A percentile compares a stretch with the other conserved stretches of the same genome.
Evolutionary conservation across 2,329 filamentous ascomycete genomes (phyloP).

Genomic region (Aspergillus pseudonomiae): DNA sequence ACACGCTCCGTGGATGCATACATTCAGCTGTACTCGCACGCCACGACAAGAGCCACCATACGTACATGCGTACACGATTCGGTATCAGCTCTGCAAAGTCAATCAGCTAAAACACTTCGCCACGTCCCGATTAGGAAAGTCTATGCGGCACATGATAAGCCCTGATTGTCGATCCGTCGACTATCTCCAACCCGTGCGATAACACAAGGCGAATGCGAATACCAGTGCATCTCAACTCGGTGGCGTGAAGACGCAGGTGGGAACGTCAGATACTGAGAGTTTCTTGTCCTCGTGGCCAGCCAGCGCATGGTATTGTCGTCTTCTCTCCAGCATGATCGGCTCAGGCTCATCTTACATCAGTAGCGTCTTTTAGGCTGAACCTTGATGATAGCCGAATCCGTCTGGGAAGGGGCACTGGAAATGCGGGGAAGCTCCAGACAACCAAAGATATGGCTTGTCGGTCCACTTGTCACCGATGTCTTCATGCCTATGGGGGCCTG

Average conservation of each 20-base stretch:
- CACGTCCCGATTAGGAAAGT: conserved; percentile 10
- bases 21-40: background rate
- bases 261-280: background rate
- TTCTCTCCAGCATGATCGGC: background rate
- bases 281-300: background rate
- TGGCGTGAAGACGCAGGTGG: background rate
- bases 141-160: conserved; percentile 8
- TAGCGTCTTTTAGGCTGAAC: background rate
- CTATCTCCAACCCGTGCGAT: background rate
- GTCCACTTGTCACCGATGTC: background rate
- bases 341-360: background rate
- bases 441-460: background rate
- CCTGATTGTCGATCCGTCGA: conserved; percentile 9
- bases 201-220: background rate
- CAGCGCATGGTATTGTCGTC: background rate
- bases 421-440: conserved; percentile 2
- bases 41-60: background rate
- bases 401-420: background rate
- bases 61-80: background rate
- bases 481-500: background rate
- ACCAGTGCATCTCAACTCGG: background rate
- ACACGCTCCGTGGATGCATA: background rate
- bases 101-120: background rate
- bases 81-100: background rate
- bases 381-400: background rate